Evolutionary conservation across 2,329 filamentous ascomycete species (phyloP).

Genomic region (Stemphylium vesicarium): DNA sequence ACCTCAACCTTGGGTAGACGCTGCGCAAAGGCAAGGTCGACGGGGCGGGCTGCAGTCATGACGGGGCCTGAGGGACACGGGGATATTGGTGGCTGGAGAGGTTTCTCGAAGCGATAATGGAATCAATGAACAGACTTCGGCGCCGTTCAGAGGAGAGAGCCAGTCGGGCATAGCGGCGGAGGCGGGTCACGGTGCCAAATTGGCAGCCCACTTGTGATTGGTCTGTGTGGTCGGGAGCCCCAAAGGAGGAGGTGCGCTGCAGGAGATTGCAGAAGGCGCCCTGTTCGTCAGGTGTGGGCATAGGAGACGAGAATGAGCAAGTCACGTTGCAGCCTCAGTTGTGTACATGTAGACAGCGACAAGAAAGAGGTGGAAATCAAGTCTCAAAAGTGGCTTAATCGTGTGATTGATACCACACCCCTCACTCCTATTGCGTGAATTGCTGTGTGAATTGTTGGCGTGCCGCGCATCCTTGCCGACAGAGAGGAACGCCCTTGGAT

Average conservation of each 20-base stretch:
- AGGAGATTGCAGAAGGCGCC: slow-evolving; percentile 39
- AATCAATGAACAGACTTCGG: slow-evolving; percentile 18
- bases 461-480: not conserved
- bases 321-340: not conserved
- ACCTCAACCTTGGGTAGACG: slow-evolving; percentile 54
- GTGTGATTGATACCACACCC: no score
- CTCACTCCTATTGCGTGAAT: no score
- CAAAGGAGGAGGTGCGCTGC: slow-evolving; percentile 32
- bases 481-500: slow-evolving; percentile 23
- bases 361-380: no score
- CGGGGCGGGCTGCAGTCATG: slow-evolving; percentile 23
- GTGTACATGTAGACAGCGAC: not conserved
- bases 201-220: slow-evolving; percentile 1
- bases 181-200: slow-evolving; percentile 10
- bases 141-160: slow-evolving; percentile 19
- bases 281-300: slow-evolving; percentile 29
- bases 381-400: no score
- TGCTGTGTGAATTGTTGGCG: not conserved
- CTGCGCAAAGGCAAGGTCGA: slow-evolving; percentile 40
- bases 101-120: slow-evolving; percentile 26
- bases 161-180: slow-evolving; percentile 23
- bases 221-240: not conserved
- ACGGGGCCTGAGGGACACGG: not conserved
- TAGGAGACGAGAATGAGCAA: not conserved
- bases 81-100: slow-evolving; percentile 28